Evolutionary conservation across 176 grass and related monocot species (phyloP).

Genomic region (Oryza brachyantha): DNA sequence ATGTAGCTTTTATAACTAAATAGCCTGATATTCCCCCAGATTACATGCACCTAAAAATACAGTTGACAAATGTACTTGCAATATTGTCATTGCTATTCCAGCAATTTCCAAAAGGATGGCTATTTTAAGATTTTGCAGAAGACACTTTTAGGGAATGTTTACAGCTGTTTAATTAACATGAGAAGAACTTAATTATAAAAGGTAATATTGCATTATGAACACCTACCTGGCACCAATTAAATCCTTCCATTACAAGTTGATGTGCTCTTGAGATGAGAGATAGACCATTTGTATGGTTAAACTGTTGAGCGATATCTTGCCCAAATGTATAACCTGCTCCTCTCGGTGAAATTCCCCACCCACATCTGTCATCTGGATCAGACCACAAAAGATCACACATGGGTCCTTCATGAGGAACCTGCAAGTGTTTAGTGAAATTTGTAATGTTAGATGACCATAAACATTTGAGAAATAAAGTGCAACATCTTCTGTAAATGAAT

Average conservation of each 20-base stretch:
- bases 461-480: background rate
- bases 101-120: background rate
- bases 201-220: background rate
- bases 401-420: slow-evolving; percentile 99
- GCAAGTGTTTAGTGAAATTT: slow-evolving; percentile 9
- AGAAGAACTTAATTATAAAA: background rate
- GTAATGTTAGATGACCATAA: slow-evolving; percentile 8
- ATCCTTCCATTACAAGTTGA: slow-evolving; percentile 99
- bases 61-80: background rate
- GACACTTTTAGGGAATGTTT: background rate
- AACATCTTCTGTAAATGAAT: background rate
- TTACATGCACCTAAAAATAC: background rate
- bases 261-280: slow-evolving; percentile 89
- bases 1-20: background rate
- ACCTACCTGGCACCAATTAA: slow-evolving; percentile 93
- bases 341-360: slow-evolving; percentile 97
- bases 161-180: background rate
- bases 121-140: slow-evolving; percentile 6
- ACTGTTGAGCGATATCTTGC: slow-evolving; percentile 91
- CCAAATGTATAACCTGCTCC: slow-evolving; percentile 98
- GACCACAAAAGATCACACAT: slow-evolving; percentile 99
- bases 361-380: slow-evolving; percentile 93
- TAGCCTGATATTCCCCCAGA: background rate
- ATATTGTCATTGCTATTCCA: background rate
- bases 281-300: slow-evolving; percentile 95